phyloP scores from a whole-genome alignment of 129 eudicot species.

The Kitagawia praeruptora region DNA sequence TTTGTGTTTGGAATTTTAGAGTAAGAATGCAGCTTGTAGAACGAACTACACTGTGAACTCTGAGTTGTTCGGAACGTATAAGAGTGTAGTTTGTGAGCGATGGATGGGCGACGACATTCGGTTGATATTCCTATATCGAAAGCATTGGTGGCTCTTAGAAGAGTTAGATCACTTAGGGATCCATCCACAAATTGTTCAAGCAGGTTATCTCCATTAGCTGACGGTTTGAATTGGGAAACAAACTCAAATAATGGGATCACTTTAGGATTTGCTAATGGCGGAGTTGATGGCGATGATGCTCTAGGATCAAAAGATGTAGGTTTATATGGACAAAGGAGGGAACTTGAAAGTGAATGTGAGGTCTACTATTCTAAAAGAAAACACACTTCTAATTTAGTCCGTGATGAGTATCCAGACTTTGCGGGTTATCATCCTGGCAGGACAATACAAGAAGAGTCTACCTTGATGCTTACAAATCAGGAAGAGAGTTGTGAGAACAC shows the following conservation, averaged over 20 bases:
- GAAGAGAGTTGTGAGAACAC: constrained; percentile 29
- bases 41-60: constrained; percentile 7
- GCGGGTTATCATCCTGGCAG: constrained; percentile 14
- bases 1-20: constrained; percentile 25
- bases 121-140: constrained; percentile 84
- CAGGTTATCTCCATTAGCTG: constrained; percentile 52
- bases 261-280: constrained; percentile 42
- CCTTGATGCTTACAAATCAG: constrained; percentile 16
- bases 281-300: constrained; percentile 12
- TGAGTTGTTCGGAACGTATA: constrained; percentile 12
- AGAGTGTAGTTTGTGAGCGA: constrained; percentile 13
- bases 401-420: constrained; percentile 20
- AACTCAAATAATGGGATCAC: constrained; percentile 52
- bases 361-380: constrained; percentile 26
- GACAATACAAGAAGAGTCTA: constrained; percentile 22
- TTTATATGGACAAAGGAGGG: constrained; percentile 27
- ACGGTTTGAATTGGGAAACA: constrained; percentile 78
- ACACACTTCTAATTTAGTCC: constrained; percentile 18
- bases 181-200: constrained; percentile 82
- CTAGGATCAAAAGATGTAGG: constrained; percentile 23
- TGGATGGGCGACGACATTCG: constrained; percentile 92
- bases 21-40: constrained; percentile 14
- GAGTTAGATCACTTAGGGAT: constrained; percentile 95
- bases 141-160: constrained; percentile 74
- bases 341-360: constrained; percentile 28